Evolutionary conservation across 257 asterid species (phyloP), one percentile per base, ranked within the genome.

Genomic region (Solanum clarkiae): DNA sequence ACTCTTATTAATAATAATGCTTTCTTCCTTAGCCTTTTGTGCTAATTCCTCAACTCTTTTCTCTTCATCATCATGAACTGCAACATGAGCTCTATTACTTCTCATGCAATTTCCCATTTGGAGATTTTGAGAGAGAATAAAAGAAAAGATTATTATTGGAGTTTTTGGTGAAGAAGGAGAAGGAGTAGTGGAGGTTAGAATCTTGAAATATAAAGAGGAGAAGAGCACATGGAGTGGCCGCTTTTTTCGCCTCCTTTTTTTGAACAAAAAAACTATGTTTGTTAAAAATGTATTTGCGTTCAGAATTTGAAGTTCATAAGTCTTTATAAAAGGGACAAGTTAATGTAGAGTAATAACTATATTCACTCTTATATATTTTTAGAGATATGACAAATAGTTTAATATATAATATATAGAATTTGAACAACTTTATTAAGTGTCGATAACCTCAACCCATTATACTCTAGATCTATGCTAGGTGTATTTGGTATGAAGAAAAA

Each of bases 31-130:
- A 42, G 54, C 75, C 29, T 60, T 36, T 77, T n/a, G 5, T 63
- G 44, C 36, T 60, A 69, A 44, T 74, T 20, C 6, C 57, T 86
- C 80, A 57, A 36, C 24, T 62, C 7, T 53, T 62, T 75, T 42
- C 71, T 54, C 60, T 15, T 65, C 71, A 70, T 74, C 66, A 66
- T 66, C 45, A 66, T 66, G 74, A 36, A 24, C 69, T 47, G 17
- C 26, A 62, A 74, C 18, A 75, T 47, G 60, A 15, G 59, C 29
- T 66, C 81, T 80, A 29, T 69, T 84, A 79, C 20, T 53, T 29
- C 44, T 72, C 77, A 86, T 36, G 89, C 89, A 79, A 66, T 83
- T 86, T 22, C 89, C 89, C 89, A 86, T 86, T 63, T 85, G 32
- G 40, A 32, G 82, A 26, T 26, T n/a, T 66, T 45, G 6, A 16